Evolutionary conservation across 257 asterid genomes (phyloP).

Genomic region (Salvia miltiorrhiza): DNA sequence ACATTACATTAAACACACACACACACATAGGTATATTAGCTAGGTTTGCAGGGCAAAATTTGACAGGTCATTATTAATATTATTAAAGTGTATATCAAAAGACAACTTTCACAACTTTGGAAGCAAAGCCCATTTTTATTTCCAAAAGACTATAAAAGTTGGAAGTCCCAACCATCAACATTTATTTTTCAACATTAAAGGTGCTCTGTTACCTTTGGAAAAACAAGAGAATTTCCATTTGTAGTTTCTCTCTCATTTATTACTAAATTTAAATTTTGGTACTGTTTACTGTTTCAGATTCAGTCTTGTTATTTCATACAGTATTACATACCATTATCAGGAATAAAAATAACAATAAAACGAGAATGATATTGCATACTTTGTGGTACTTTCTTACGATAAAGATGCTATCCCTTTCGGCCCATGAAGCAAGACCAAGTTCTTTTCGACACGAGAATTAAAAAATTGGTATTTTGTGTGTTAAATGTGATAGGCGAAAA

Average conservation of each 20-base stretch:
- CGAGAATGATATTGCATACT: too few relatives aligned
- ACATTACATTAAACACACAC: neutral
- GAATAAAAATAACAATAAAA: too few relatives aligned
- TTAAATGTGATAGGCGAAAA: too few relatives aligned
- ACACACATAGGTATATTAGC: neutral
- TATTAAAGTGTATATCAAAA: neutral
- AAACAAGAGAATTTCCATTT: neutral
- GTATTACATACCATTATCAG: neutral
- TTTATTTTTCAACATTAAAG: slow-evolving; percentile 7
- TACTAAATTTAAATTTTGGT: neutral
- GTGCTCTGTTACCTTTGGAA: slow-evolving; percentile 1
- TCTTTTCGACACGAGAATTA: too few relatives aligned
- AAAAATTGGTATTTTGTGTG: too few relatives aligned
- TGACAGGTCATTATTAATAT: neutral
- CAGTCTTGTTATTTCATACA: slow-evolving; percentile 2
- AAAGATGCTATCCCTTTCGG: too few relatives aligned
- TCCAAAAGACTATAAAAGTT: neutral
- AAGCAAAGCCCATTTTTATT: neutral
- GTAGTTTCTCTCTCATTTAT: slow-evolving; percentile 12
- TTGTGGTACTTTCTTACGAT: too few relatives aligned
- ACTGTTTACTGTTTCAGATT: neutral
- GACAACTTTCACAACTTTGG: neutral
- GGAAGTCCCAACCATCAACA: neutral
- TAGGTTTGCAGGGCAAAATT: neutral
- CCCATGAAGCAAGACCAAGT: too few relatives aligned